phyloP scores from a whole-genome alignment of 2,329 filamentous ascomycete genomes.

The Aureobasidium zeae region DNA sequence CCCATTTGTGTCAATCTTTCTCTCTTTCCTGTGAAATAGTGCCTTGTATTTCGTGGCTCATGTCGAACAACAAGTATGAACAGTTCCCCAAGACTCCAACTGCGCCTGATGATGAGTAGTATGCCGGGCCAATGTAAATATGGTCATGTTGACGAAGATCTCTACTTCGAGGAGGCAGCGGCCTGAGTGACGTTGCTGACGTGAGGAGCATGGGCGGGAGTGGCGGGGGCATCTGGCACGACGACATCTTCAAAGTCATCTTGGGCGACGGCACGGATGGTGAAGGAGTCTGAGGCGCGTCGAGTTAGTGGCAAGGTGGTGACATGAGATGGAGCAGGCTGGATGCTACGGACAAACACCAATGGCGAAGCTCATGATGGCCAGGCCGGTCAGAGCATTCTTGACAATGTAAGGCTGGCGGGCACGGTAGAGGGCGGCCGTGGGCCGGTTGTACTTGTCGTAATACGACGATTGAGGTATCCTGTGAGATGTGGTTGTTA shows the following conservation, averaged over 20 bases:
- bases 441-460: conserved; percentile 75
- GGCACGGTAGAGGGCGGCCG: conserved; percentile 80
- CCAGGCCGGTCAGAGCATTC: conserved; percentile 74
- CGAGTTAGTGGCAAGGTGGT: conserved; percentile 9
- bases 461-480: conserved; percentile 77
- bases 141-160: background rate
- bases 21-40: background rate
- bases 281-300: conserved; percentile 53
- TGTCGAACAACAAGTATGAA: conserved; percentile 1
- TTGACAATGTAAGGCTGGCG: conserved; percentile 85
- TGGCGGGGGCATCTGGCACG: conserved; percentile 63
- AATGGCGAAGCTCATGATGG: conserved; percentile 64
- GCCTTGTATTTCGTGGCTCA: conserved; percentile 9
- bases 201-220: conserved; percentile 32
- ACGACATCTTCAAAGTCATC: conserved; percentile 95
- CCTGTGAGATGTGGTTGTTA: conserved; percentile 28
- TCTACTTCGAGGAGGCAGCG: conserved; percentile 3
- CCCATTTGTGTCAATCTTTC: too few species aligned
- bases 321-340: background rate
- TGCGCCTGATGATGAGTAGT: conserved; percentile 5
- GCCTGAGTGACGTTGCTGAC: conserved; percentile 17
- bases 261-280: conserved; percentile 79
- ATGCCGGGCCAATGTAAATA: conserved; percentile 9
- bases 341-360: conserved; percentile 64
- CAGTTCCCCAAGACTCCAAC: conserved; percentile 10